These are phyloP conservation scores for Strigomonas galati DNA, from an alignment of 208 protist genomes.

Conservation along the genomic window DNA sequence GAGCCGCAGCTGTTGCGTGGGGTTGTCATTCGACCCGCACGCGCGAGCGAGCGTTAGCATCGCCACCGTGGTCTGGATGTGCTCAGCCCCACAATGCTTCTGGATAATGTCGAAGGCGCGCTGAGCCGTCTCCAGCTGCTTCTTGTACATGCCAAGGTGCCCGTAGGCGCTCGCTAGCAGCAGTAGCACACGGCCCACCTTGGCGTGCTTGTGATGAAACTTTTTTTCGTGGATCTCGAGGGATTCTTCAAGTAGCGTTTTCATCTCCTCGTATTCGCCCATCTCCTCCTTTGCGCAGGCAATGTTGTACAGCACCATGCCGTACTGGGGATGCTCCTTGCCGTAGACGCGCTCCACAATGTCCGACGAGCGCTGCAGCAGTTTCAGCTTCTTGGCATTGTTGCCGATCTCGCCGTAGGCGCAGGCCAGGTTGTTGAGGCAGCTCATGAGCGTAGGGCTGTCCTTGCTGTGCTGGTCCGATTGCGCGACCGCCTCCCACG, in stretches of 20 bases:
- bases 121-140: slow-evolving; percentile 55
- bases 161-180: slow-evolving; percentile 68
- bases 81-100: slow-evolving; percentile 72
- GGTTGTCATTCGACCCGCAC: slow-evolving; percentile 55
- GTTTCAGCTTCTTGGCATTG: slow-evolving; percentile 60
- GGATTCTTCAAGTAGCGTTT: slow-evolving; percentile 53
- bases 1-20: slow-evolving; percentile 55
- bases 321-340: slow-evolving; percentile 82
- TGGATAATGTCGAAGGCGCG: slow-evolving; percentile 68
- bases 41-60: slow-evolving; percentile 67
- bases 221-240: slow-evolving; percentile 61
- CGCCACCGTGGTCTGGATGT: slow-evolving; percentile 74
- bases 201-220: slow-evolving; percentile 68
- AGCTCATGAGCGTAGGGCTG: slow-evolving; percentile 73
- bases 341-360: slow-evolving; percentile 68
- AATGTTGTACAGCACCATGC: slow-evolving; percentile 83
- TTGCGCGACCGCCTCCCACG: slow-evolving; percentile 61
- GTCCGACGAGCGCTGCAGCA: slow-evolving; percentile 63
- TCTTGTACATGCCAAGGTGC: slow-evolving; percentile 55
- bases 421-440: slow-evolving; percentile 85
- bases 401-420: slow-evolving; percentile 82
- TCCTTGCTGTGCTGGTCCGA: slow-evolving; percentile 41
- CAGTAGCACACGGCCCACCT: slow-evolving; percentile 76
- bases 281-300: slow-evolving; percentile 79
- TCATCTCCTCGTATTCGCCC: slow-evolving; percentile 74